These are phyloP conservation scores for Rhazya stricta DNA, from an alignment of 257 asterid genomes.

Conservation along the genomic window DNA sequence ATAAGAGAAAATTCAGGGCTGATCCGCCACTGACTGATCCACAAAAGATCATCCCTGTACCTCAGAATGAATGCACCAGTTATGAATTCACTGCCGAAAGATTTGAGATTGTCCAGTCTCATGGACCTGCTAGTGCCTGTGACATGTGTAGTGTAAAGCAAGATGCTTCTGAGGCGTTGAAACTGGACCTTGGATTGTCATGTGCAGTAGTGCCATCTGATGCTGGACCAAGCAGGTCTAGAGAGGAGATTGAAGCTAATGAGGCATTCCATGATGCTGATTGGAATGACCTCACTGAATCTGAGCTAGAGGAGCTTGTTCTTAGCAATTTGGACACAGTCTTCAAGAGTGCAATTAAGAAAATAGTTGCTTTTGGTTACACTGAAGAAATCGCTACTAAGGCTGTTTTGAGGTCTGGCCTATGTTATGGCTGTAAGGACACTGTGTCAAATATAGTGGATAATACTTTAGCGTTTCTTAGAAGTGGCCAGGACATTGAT, in stretches of 20 bases:
- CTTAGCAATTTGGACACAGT: slow-evolving; percentile 69
- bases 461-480: slow-evolving; percentile 67
- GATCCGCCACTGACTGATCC: slow-evolving; percentile 71
- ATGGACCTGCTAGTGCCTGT: slow-evolving; percentile 40
- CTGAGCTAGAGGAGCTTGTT: slow-evolving; percentile 81
- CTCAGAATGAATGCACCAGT: slow-evolving; percentile 54
- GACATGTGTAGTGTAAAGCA: slow-evolving; percentile 54
- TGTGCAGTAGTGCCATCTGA: slow-evolving; percentile 51
- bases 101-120: slow-evolving; percentile 43
- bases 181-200: slow-evolving; percentile 80
- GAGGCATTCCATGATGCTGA: slow-evolving; percentile 68
- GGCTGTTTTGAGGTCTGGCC: slow-evolving; percentile 82
- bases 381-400: slow-evolving; percentile 61
- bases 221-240: slow-evolving; percentile 33
- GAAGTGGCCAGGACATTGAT: slow-evolving; percentile 57
- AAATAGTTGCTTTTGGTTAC: slow-evolving; percentile 63
- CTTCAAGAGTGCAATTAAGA: slow-evolving; percentile 81
- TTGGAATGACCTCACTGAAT: slow-evolving; percentile 88
- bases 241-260: slow-evolving; percentile 47
- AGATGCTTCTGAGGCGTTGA: slow-evolving; percentile 48
- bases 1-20: slow-evolving; percentile 89
- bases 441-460: slow-evolving; percentile 88
- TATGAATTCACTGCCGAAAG: slow-evolving; percentile 78
- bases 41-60: slow-evolving; percentile 44
- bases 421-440: slow-evolving; percentile 92